These are phyloP conservation scores for Diaporthe capsici DNA, from an alignment of 2,329 filamentous ascomycete species.

Conservation along the genomic window DNA sequence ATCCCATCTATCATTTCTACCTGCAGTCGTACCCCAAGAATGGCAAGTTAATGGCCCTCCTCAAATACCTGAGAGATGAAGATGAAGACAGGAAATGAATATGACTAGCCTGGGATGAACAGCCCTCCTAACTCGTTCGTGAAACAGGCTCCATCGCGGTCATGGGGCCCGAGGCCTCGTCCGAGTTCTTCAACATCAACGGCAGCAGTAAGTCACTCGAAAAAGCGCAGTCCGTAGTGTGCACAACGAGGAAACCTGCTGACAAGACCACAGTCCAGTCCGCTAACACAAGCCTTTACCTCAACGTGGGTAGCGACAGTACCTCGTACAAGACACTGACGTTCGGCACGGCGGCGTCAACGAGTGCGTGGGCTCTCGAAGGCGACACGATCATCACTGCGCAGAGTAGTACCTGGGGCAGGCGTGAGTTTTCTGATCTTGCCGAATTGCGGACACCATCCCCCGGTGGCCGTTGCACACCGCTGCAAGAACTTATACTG, in stretches of 20 bases:
- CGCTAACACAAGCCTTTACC: constrained; percentile 59
- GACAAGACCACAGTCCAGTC: constrained; percentile 30
- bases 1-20: constrained; percentile 67
- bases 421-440: constrained; percentile 49
- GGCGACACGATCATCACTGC: constrained; percentile 61
- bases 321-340: constrained; percentile 67
- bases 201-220: constrained; percentile 45
- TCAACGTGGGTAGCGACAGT: constrained; percentile 61
- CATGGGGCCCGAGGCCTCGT: constrained; percentile 64
- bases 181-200: constrained; percentile 64
- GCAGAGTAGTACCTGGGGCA: constrained; percentile 58
- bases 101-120: not conserved
- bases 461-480: too few species aligned
- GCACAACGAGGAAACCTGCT: not conserved
- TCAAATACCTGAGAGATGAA: not conserved
- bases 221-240: rapidly evolving
- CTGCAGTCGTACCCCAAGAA: constrained; percentile 62
- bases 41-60: constrained; percentile 46
- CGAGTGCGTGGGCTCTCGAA: constrained; percentile 66
- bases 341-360: constrained; percentile 57
- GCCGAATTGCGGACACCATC: too few species aligned
- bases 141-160: constrained; percentile 57
- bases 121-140: constrained; percentile 10
- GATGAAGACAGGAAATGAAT: not conserved
- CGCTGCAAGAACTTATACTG: constrained; percentile 17